Base-by-base conservation (phyloP, 2,329 filamentous ascomycete genomes). In the Ophiostoma fasciatum region DNA sequence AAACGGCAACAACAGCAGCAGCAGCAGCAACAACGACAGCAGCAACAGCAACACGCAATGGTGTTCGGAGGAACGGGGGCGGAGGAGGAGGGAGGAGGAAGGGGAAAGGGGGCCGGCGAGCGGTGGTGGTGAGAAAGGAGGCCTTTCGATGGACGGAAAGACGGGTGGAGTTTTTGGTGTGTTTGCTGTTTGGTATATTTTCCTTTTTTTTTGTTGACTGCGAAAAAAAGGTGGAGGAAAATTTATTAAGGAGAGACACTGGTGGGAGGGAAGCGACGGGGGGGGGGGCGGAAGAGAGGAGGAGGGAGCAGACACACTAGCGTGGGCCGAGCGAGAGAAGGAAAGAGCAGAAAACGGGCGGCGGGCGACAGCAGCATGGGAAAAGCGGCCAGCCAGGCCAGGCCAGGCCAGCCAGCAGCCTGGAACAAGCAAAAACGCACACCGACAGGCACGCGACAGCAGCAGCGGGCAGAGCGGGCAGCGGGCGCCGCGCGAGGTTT, bases 201-300 rank as follows among this genome's bases (percentile, higher is more conserved):
- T 33, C 15, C 14, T 38, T 23, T 37, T 28, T 19, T 28, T 33
- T 33, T 37, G 35, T 32, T 33, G 25, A 29, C 26, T 21, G 30
- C 23, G 30, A 31, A 33, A 33, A 32, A 35, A 33, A 37, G 35
- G 35, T 37, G 35, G 35, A 37, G 25, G 35, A 31, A 37, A 33
- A 37, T 17, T 18, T 37, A 35, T 12, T 19, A 20, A 19, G 10
- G 29, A 21, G 18, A 17, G 28, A 26, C 19, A 17, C 13, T 18
- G n/a, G 21, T 15, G 18, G 9, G 12, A 21, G 28, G 22, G 6
- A 28, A 27, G n/a, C 15, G 14, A 19, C 28, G 5, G 4, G 20
- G 28, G 20, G 27, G 29, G 7, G n/a, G 19, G 23, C 11, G 19
- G 12, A 26, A 37, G 18, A 17, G 17, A 22, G 14, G 19, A 26